Conservation (phyloP, 176 grass and related monocot genomes). For the Cymbopogon citratus region DNA sequence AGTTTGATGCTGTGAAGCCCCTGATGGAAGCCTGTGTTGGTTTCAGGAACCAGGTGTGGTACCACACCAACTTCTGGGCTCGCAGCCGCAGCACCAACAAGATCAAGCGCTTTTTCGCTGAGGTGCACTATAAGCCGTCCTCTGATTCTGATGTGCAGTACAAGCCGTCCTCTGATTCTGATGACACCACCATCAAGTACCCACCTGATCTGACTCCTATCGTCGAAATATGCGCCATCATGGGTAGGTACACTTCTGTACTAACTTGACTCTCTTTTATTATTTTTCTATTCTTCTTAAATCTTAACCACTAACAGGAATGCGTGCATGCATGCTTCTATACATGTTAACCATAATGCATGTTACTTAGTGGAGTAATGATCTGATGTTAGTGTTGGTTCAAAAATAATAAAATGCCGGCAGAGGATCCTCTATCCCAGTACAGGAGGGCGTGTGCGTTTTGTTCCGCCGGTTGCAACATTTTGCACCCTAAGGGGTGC, state of each 20-base stretch:
- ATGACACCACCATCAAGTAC: too few species aligned
- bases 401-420: too few species aligned
- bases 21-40: neutral
- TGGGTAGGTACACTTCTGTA: neutral
- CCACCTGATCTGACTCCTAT: neutral
- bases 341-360: too few species aligned
- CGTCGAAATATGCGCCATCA: conserved; percentile 23
- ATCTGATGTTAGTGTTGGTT: too few species aligned
- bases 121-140: neutral
- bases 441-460: conserved; percentile 11
- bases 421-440: conserved; percentile 10
- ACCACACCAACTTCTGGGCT: conserved; percentile 33
- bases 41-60: conserved; percentile 4
- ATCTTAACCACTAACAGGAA: too few species aligned
- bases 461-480: neutral
- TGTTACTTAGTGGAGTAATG: too few species aligned
- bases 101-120: conserved; percentile 29
- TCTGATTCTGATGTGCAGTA: too few species aligned
- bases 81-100: conserved; percentile 14
- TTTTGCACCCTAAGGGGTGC: conserved; percentile 13
- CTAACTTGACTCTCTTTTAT: too few species aligned
- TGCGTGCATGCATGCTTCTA: too few species aligned
- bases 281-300: too few species aligned
- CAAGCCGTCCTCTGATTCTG: too few species aligned
- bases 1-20: conserved; percentile 27